Evolutionary conservation across 2,329 filamentous ascomycete species (phyloP), one percentile per base, ranked within the genome.

Genomic region (Cladosporium sp.): DNA sequence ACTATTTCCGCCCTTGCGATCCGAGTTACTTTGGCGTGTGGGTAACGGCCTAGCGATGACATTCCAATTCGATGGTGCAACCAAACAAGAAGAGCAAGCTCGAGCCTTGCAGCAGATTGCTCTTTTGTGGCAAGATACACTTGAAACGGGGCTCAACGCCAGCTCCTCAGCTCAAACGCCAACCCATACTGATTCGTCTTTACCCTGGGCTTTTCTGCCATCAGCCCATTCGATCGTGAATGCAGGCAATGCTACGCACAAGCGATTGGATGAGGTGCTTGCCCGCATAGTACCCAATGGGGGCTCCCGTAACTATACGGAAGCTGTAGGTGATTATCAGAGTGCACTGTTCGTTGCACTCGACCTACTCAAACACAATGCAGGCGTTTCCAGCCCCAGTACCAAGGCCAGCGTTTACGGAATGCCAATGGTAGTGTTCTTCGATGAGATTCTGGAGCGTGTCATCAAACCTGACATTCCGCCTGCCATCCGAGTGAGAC

Each of bases 21-120:
- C 51, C 6, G 61, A 57, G 5, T n/a, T 64, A 12, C 61, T 64
- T 64, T 64, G 61, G 61, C 61, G 61, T n/a, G 24, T 64, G 26
- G 36, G 51, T 8, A 64, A 64, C 7, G 34, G 34, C 10, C 24
- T 64, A 21, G 34, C 26, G 18, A 57, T 57, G 26, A 64, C 15
- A 12, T 21, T 57, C 18, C 6, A 41, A 10, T 10, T 14, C 3
- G 51, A 44, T 24, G 61, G 49, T 18, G 26, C 44, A 15, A 32
- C 47, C 7, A 26, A 47, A 26, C 24, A 44, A 26, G 26, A 12
- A 5, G 49, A 28, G 2, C 30, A 21, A 26, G 26, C 18, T 15
- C 24, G n/a, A 30, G 61, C 51, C 32, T 54, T 64, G 7, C 21
- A 57, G 15, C 32, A 64, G 51, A 38, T 64, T 10, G 36, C 51